Conservation (phyloP, 306 rosid species). For the Biancaea sappan region DNA sequence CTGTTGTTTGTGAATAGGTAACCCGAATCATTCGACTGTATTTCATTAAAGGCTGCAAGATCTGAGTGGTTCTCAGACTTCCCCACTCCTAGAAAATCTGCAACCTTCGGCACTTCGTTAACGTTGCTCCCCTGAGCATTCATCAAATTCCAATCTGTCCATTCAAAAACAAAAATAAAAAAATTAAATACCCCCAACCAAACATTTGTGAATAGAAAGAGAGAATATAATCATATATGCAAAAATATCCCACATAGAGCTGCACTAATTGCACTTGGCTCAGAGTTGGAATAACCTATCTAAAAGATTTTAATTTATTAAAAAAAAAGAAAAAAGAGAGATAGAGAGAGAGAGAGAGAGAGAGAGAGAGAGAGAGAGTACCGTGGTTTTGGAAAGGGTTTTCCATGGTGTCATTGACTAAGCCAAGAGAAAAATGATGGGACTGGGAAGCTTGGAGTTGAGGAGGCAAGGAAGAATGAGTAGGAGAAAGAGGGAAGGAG, state of each 20-base stretch:
- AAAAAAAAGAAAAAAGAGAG: background rate
- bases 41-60: slow-evolving; percentile 62
- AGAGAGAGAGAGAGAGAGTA: slow-evolving; percentile 14
- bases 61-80: slow-evolving; percentile 80
- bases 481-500: slow-evolving; percentile 89
- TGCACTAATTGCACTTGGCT: background rate
- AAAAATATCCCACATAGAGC: background rate
- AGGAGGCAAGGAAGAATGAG: slow-evolving; percentile 73
- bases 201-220: background rate
- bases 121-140: slow-evolving; percentile 45
- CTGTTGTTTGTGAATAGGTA: slow-evolving; percentile 60
- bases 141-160: slow-evolving; percentile 85
- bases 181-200: background rate
- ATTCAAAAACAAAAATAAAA: background rate
- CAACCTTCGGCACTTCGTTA: slow-evolving; percentile 79
- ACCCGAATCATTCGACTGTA: slow-evolving; percentile 62
- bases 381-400: slow-evolving; percentile 87
- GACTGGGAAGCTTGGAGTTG: slow-evolving; percentile 71
- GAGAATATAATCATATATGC: background rate
- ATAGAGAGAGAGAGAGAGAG: background rate
- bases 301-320: background rate
- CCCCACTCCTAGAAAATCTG: slow-evolving; percentile 95
- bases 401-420: slow-evolving; percentile 74
- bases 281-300: background rate
- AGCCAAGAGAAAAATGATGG: slow-evolving; percentile 87